A percentile compares a stretch with the other conserved stretches of the same genome.
These are phyloP conservation scores for Solanum ossicruentum DNA, from an alignment of 257 asterid genomes.

Conservation along the genomic window DNA sequence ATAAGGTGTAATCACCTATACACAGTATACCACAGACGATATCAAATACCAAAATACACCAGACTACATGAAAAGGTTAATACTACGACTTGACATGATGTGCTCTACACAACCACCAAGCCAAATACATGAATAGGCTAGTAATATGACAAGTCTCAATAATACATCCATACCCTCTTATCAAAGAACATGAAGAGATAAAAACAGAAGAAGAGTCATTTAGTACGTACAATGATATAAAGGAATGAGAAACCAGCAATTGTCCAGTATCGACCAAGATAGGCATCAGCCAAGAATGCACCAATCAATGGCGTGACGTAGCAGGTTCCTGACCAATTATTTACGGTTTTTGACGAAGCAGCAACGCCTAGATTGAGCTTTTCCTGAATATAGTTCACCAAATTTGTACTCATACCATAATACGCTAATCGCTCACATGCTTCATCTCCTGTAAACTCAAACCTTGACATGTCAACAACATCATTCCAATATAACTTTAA, in stretches of 20 bases:
- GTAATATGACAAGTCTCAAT: not conserved
- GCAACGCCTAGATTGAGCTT: constrained; percentile 33
- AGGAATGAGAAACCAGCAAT: constrained; percentile 49
- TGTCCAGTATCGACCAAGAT: constrained; percentile 63
- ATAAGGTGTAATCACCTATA: not conserved
- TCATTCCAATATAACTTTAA: not conserved
- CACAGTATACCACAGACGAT: not conserved
- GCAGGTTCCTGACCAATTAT: constrained; percentile 78
- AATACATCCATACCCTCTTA: not conserved
- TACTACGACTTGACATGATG: not conserved
- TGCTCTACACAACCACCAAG: not conserved
- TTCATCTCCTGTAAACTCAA: constrained; percentile 43
- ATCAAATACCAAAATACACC: not conserved
- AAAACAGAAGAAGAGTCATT: not conserved
- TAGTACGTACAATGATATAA: constrained; percentile 43
- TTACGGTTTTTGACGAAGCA: constrained; percentile 45
- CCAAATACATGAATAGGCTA: not conserved
- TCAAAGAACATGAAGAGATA: not conserved
- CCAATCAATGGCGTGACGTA: constrained; percentile 68
- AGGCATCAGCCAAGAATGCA: constrained; percentile 70
- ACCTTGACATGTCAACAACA: not conserved
- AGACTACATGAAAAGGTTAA: not conserved
- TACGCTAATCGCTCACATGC: constrained; percentile 77
- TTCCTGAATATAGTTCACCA: constrained; percentile 48
- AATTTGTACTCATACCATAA: constrained; percentile 81